A percentile compares a stretch with the other conserved stretches of the same genome.
Conservation (phyloP, 2,329 filamentous ascomycete species). For the Beauveria rudraprayagi region DNA sequence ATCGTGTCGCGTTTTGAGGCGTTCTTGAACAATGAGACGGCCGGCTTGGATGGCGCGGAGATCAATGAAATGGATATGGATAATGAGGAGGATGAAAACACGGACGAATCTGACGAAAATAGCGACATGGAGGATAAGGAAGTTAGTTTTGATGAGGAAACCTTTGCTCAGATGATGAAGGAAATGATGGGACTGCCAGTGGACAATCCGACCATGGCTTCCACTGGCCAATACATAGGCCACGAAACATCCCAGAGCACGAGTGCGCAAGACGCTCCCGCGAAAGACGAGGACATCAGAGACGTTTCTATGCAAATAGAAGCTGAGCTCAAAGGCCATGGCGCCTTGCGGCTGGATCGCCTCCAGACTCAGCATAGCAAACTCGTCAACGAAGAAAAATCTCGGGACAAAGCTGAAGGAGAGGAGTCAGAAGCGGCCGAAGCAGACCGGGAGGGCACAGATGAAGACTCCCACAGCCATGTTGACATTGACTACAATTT, state of each 20-base stretch:
- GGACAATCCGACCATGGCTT: not conserved
- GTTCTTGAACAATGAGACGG: constrained; percentile 79
- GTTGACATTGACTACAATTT: constrained; percentile 79
- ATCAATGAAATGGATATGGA: constrained; percentile 64
- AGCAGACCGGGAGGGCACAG: constrained; percentile 34
- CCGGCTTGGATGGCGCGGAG: constrained; percentile 71
- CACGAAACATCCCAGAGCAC: not conserved
- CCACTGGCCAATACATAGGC: not conserved
- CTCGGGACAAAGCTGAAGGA: constrained; percentile 13
- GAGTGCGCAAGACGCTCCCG: not conserved
- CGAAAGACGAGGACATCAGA: constrained; percentile 53
- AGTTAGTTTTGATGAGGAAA: constrained; percentile 73
- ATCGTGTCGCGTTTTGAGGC: constrained; percentile 92
- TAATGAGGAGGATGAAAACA: constrained; percentile 43
- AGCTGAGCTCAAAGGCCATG: constrained; percentile 60
- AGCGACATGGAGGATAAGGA: constrained; percentile 65
- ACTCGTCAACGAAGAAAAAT: constrained; percentile 14
- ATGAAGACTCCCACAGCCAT: constrained; percentile 46
- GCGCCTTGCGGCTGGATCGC: constrained; percentile 51
- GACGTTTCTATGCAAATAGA: constrained; percentile 64
- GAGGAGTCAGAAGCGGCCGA: constrained; percentile 12
- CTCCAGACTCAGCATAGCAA: constrained; percentile 21
- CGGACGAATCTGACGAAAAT: constrained; percentile 41
- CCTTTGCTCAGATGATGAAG: constrained; percentile 81
- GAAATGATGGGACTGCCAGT: constrained; percentile 72